Percentiles rank a stretch among this genome's conserved stretches.
Evolutionary conservation across 495 filamentous ascomycete genomes (phyloP).

Genomic region (Penicillium argentinense): DNA sequence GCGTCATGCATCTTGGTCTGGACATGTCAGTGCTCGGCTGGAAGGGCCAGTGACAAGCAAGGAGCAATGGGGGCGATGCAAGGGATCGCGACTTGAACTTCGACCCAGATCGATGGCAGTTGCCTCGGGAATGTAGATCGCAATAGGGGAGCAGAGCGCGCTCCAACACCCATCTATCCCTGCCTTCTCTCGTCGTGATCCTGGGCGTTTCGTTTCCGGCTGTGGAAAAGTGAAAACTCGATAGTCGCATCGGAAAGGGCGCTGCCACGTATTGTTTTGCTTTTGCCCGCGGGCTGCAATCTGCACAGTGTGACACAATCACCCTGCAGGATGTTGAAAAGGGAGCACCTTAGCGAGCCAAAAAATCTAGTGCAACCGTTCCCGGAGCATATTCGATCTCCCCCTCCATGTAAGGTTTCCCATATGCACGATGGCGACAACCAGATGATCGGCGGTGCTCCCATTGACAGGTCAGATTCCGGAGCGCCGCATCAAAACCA

Average conservation of each 20-base stretch:
- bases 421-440: conserved; percentile 17
- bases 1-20: conserved; percentile 15
- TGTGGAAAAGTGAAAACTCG: neutral
- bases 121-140: conserved; percentile 29
- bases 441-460: conserved; percentile 4
- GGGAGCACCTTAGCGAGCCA: conserved; percentile 12
- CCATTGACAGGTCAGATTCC: conserved; percentile 26
- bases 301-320: neutral
- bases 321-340: neutral
- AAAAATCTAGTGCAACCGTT: neutral
- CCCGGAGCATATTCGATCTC: neutral
- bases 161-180: neutral
- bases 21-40: conserved; percentile 18
- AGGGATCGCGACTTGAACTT: conserved; percentile 20
- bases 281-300: neutral
- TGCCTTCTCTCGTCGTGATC: neutral
- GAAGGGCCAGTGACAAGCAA: conserved; percentile 21
- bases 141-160: conserved; percentile 1
- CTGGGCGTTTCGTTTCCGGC: no score
- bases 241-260: neutral
- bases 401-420: neutral
- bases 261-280: neutral
- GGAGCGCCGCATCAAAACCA: neutral
- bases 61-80: conserved; percentile 23
- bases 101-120: conserved; percentile 22